phyloP scores from a whole-genome alignment of 2,329 filamentous ascomycete species.

The Ceratocystis smalleyi region DNA sequence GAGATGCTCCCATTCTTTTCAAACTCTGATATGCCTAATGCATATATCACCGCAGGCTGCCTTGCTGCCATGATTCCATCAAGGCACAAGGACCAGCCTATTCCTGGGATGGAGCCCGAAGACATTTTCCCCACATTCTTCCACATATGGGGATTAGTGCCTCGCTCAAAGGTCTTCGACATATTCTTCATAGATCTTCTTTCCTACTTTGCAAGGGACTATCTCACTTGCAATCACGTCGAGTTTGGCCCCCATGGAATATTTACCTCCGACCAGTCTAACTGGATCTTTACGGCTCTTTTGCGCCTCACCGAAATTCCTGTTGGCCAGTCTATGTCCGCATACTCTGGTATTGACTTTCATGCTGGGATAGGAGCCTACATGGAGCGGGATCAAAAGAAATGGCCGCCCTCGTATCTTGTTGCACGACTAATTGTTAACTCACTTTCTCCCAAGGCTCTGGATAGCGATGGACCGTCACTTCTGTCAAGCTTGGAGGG shows the following conservation, averaged over 20 bases:
- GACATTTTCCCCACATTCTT: slow-evolving; percentile 88
- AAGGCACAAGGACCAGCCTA: slow-evolving; percentile 54
- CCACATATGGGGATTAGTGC: slow-evolving; percentile 88
- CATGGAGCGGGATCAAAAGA: slow-evolving; percentile 82
- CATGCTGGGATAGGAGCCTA: slow-evolving; percentile 70
- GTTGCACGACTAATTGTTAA: slow-evolving; percentile 87
- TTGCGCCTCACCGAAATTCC: slow-evolving; percentile 85
- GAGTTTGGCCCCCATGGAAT: slow-evolving; percentile 77
- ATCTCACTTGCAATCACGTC: slow-evolving; percentile 56
- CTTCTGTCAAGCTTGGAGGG: slow-evolving; percentile 76
- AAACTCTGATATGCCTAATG: slow-evolving; percentile 79
- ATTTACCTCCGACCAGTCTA: slow-evolving; percentile 81
- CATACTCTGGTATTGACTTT: slow-evolving; percentile 75
- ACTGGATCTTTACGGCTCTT: slow-evolving; percentile 82
- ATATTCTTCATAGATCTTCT: slow-evolving; percentile 78
- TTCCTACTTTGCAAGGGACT: slow-evolving; percentile 74
- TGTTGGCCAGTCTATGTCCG: slow-evolving; percentile 86
- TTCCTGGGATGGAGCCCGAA: slow-evolving; percentile 65
- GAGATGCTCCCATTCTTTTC: slow-evolving; percentile 79
- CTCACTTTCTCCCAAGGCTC: slow-evolving; percentile 73
- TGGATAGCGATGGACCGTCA: slow-evolving; percentile 55
- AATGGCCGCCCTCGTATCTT: slow-evolving; percentile 81
- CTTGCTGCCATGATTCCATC: slow-evolving; percentile 83
- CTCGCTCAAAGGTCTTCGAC: slow-evolving; percentile 75
- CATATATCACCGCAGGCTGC: slow-evolving; percentile 79